These are phyloP conservation scores for Hyparrhenia diplandra DNA, from an alignment of 176 grass and related monocot genomes.

Conservation along the genomic window DNA sequence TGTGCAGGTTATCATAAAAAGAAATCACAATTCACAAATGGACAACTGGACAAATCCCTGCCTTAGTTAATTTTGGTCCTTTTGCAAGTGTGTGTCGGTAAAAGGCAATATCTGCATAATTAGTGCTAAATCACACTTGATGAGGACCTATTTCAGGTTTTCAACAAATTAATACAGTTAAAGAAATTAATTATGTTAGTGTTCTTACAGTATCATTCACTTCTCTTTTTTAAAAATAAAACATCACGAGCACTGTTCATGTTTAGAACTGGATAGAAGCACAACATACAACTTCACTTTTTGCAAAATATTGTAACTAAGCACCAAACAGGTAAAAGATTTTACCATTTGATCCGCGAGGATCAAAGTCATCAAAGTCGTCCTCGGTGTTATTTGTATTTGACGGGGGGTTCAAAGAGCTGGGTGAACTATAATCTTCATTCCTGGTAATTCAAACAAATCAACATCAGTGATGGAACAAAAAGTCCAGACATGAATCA, in stretches of 20 bases:
- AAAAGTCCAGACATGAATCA: not conserved
- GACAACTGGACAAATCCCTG: too few species aligned
- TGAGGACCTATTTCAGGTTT: not conserved
- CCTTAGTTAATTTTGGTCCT: too few species aligned
- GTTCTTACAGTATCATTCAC: not conserved
- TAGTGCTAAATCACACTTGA: not conserved
- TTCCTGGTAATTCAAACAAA: slow-evolving; percentile 33
- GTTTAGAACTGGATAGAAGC: slow-evolving; percentile 26
- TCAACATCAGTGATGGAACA: slow-evolving; percentile 22
- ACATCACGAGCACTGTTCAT: not conserved
- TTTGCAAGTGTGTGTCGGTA: too few species aligned
- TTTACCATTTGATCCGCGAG: slow-evolving; percentile 83
- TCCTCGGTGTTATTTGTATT: slow-evolving; percentile 41
- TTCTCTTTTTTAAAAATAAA: not conserved
- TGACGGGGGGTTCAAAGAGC: slow-evolving; percentile 39
- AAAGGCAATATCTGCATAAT: not conserved
- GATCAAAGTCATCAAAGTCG: slow-evolving; percentile 92
- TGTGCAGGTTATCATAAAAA: not conserved
- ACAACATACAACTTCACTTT: not conserved
- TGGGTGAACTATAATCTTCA: slow-evolving; percentile 32
- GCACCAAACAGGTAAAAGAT: not conserved
- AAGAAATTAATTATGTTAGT: not conserved
- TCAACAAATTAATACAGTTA: not conserved
- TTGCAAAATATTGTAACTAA: slow-evolving; percentile 19
- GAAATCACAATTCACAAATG: too few species aligned